Base-by-base conservation (phyloP, 164 flowering plant genomes). In the Liriodendron chinense region DNA sequence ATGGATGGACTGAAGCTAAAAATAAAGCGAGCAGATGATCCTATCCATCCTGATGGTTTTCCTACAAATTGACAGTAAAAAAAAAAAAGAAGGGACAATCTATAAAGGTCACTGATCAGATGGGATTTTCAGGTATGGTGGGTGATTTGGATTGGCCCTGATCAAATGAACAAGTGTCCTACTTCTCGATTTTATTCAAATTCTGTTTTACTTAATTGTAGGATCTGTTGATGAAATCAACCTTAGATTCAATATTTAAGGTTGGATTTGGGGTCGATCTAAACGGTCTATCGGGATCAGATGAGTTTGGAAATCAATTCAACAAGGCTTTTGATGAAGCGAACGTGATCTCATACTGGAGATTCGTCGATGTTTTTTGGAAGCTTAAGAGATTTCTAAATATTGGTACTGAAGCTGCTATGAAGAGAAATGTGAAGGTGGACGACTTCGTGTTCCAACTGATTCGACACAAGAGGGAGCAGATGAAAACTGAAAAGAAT, bases 201-300 rank as follows among this genome's bases (percentile, higher is more conserved):
- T 7, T 18, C 5, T 25, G 16, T 12, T 20, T 24, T 67, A 24
- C 48, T 2, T 47, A 8, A 69, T 66, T 24, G 34, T 26, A 92
- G 97, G 93, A 86, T 23, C 28, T 89, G 49, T 71, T 90, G 8
- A 84, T 90, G 91, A 84, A 84, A 75, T 82, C 78, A 74, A 74
- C 86, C 7, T 73, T 90, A 71, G 95, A 90, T 70, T 86, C 95
- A 10, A 91, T 90, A 68, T 87, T 90, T 85, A 88, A 86, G 85
- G 92, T 92, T 70, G 94, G 91, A 43, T 90, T 93, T 80, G 95
- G 97, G 10, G 87, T 85, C 47, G 91, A 89, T 0, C 79, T 91
- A 76, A 80, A 89, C 34, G 78, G 88, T 83, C 69, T 89, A 77
- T 78, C 69, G 12, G 91, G 87, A 9, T 78, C 90, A 68, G 83